Evolutionary conservation across 2,329 filamentous ascomycete species (phyloP), one percentile per base, ranked within the genome.

Genomic region (Lachnellula arida): DNA sequence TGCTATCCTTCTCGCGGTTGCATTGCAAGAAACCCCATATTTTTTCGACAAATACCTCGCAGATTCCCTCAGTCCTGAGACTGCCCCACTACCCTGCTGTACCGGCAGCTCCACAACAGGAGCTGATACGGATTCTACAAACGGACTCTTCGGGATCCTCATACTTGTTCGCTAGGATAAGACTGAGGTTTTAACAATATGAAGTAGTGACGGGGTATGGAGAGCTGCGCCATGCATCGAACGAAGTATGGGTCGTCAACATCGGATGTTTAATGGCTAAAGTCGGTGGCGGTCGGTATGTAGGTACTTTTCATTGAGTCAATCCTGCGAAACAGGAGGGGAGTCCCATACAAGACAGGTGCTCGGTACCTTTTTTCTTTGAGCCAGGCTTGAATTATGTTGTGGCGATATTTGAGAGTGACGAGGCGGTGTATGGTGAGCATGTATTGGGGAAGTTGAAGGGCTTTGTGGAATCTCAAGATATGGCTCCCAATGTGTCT

Each of bases 321-420:
- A 67, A 72, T 32, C 69, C 66, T 14, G 58, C 62, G 19, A 65
- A 66, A 6, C 59, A 64, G 17, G 47, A 54, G 9, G 55, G 25
- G 1, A 40, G 23, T 3, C 35, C 32, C 3, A 17, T 15, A 15
- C 60, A 56, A 25, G 63, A 60, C 2, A 54, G 64, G 25, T 74
- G 74, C 53, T 76, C 73, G 49, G 73, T 77, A 28, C 75, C 75
- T 2, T 78, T 77, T 63, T 78, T 78, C 65, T 77, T 77, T 58
- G 74, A 77, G 64, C 75, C 75, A 1, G 75, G 74, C 3, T 69
- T 74, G 59, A 57, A 68, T 15, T 75, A 74, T 63, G 57, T 74
- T 17, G 69, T 77, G 8, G 61, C 64, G 51, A 70, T 71, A 44
- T 64, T 77, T 12, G 56, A 60, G 5, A 60, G 59, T 2, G 57